Conservation (phyloP, 768 basidiomycete species). For the Symmetrospora coprosmae region DNA sequence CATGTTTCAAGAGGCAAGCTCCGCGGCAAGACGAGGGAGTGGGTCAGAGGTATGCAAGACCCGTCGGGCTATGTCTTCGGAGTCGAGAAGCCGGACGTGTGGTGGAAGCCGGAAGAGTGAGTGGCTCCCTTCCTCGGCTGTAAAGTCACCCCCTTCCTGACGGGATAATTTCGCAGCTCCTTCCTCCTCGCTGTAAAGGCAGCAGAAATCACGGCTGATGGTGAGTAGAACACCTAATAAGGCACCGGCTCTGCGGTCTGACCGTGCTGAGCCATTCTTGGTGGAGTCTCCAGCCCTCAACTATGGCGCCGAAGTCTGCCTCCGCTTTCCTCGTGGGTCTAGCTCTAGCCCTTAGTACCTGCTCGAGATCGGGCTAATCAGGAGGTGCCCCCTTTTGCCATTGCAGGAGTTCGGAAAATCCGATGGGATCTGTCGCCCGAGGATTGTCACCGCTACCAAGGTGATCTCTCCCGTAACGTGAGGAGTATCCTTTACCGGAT, state of each 20-base stretch:
- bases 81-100: conserved; percentile 79
- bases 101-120: conserved; percentile 77
- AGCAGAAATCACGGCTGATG: conserved; percentile 67
- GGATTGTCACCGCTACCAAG: conserved; percentile 12
- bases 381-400: too few species aligned
- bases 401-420: background rate
- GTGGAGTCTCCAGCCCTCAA: conserved; percentile 44
- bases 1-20: conserved; percentile 52
- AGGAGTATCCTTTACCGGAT: too few species aligned
- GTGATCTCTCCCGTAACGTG: too few species aligned
- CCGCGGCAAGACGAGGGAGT: conserved; percentile 50
- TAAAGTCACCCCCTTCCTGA: background rate
- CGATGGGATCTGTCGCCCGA: background rate
- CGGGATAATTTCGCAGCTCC: conserved; percentile 49
- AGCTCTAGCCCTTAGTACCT: too few species aligned
- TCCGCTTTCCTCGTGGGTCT: conserved; percentile 78
- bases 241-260: background rate
- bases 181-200: conserved; percentile 90
- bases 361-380: too few species aligned
- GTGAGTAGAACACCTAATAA: conserved; percentile 38
- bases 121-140: conserved; percentile 23
- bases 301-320: conserved; percentile 71
- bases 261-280: background rate
- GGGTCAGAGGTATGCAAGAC: conserved; percentile 56
- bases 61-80: conserved; percentile 46